Percentiles rank a stretch among this genome's conserved stretches.
Conservation (phyloP, 1,284 basidiomycete genomes). For the Sporisorium graminicola region DNA sequence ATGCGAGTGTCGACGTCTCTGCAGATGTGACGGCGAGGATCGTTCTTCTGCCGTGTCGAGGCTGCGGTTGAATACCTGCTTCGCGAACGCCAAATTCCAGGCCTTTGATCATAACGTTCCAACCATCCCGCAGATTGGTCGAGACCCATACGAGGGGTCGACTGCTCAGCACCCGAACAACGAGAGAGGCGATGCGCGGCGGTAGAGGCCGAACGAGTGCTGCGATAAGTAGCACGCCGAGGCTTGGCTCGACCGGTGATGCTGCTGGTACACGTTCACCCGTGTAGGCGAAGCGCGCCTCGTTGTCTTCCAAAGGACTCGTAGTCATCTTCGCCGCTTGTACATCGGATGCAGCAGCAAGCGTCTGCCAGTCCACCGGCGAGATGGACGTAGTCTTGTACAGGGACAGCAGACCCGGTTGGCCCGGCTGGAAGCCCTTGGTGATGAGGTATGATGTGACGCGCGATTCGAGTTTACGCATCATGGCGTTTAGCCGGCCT, state of each 20-base stretch:
- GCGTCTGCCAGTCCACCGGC: slow-evolving; percentile 29
- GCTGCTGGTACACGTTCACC: slow-evolving; percentile 23
- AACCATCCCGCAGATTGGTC: slow-evolving; percentile 42
- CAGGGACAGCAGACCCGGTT: slow-evolving; percentile 26
- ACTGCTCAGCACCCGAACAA: slow-evolving; percentile 10
- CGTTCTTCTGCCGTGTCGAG: slow-evolving; percentile 5
- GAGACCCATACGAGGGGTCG: slow-evolving; percentile 39
- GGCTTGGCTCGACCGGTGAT: slow-evolving; percentile 14
- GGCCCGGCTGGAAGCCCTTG: slow-evolving; percentile 46
- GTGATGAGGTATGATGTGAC: slow-evolving; percentile 40
- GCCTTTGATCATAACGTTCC: slow-evolving; percentile 47
- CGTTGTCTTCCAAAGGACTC: not conserved
- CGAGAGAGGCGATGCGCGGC: slow-evolving; percentile 18
- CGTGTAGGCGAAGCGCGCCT: slow-evolving; percentile 23
- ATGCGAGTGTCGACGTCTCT: not conserved
- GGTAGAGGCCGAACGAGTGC: slow-evolving; percentile 31
- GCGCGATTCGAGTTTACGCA: slow-evolving; percentile 62
- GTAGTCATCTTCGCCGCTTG: not conserved
- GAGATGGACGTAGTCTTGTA: slow-evolving; percentile 3
- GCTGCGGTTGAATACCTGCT: slow-evolving; percentile 26
- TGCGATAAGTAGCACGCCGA: slow-evolving; percentile 32
- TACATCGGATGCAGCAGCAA: slow-evolving; percentile 1
- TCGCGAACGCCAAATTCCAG: slow-evolving; percentile 39
- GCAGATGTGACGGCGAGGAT: not conserved
- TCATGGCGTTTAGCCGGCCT: slow-evolving; percentile 60